These are phyloP conservation scores for Plantago ovata DNA, from an alignment of 257 asterid species.

Conservation along the genomic window DNA sequence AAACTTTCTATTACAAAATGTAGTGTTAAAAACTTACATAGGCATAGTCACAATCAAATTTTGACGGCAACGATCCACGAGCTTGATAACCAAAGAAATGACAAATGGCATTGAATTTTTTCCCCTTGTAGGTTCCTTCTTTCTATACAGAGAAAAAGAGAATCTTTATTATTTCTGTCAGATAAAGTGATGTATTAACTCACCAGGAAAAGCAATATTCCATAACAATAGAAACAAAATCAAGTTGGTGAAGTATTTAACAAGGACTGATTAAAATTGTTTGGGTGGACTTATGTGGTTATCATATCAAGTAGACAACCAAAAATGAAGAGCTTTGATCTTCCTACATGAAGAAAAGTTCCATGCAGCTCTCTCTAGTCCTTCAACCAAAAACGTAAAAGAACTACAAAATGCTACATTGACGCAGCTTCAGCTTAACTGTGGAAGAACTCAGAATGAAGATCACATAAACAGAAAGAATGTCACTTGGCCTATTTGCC, in stretches of 20 bases:
- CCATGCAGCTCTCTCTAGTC: too few species aligned
- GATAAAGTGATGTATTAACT: background rate
- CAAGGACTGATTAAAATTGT: background rate
- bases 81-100: slow-evolving; percentile 99
- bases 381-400: too few species aligned
- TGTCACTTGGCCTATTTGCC: too few species aligned
- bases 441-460: too few species aligned
- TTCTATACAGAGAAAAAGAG: slow-evolving; percentile 42
- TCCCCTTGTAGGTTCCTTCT: slow-evolving; percentile 84
- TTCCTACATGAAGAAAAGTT: too few species aligned
- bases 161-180: background rate
- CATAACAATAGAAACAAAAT: background rate
- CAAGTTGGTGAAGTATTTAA: background rate
- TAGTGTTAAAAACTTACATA: slow-evolving; percentile 53
- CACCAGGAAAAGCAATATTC: background rate
- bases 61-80: slow-evolving; percentile 94
- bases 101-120: slow-evolving; percentile 89
- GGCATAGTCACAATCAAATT: slow-evolving; percentile 93
- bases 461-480: too few species aligned
- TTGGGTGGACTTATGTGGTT: background rate
- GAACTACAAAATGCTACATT: too few species aligned
- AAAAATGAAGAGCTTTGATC: too few species aligned
- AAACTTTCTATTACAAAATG: too few species aligned
- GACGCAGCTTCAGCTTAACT: too few species aligned
- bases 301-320: too few species aligned